Percentiles rank a stretch among this genome's conserved stretches.
These are phyloP conservation scores for Aspergillus olivimuriae DNA, from an alignment of 495 filamentous ascomycete genomes.

Conservation along the genomic window DNA sequence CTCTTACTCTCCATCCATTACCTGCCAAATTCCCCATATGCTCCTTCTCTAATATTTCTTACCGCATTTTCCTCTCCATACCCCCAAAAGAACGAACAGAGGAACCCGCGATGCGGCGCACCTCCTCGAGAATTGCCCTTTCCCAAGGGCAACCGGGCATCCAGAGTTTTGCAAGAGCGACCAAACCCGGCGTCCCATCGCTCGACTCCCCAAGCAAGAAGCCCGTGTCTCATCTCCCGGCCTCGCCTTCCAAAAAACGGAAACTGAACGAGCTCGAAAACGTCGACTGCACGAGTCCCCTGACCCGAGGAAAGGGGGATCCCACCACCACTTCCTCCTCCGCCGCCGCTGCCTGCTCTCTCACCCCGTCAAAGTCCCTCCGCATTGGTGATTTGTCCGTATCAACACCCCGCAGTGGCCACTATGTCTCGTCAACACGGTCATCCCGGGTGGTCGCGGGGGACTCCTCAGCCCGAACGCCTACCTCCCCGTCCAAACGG, in stretches of 20 bases:
- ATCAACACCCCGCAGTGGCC: constrained; percentile 33
- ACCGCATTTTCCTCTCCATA: constrained; percentile 8
- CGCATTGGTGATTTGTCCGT: constrained; percentile 33
- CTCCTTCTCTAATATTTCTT: constrained; percentile 18
- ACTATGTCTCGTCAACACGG: constrained; percentile 17
- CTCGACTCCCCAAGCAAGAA: constrained; percentile 14
- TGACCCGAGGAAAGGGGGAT: neutral
- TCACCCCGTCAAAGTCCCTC: constrained; percentile 38
- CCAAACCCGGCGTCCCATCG: constrained; percentile 31
- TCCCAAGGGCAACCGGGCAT: constrained; percentile 30
- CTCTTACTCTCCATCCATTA: neutral
- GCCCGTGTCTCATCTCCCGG: constrained; percentile 13
- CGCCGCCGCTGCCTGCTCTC: neutral
- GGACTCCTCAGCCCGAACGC: constrained; percentile 13
- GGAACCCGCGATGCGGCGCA: constrained; percentile 35
- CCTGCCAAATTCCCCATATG: constrained; percentile 6
- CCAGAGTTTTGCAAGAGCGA: constrained; percentile 37
- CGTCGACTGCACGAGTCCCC: constrained; percentile 13
- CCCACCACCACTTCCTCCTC: constrained; percentile 3
- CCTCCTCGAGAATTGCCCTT: constrained; percentile 24
- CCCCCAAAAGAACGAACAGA: constrained; percentile 1
- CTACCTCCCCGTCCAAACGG: constrained; percentile 29
- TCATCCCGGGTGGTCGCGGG: constrained; percentile 8
- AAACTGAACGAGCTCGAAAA: constrained; percentile 40
- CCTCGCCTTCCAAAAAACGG: constrained; percentile 43